Base-by-base conservation (phyloP, 495 filamentous ascomycete genomes). In the Hyaloscypha variabilis region DNA sequence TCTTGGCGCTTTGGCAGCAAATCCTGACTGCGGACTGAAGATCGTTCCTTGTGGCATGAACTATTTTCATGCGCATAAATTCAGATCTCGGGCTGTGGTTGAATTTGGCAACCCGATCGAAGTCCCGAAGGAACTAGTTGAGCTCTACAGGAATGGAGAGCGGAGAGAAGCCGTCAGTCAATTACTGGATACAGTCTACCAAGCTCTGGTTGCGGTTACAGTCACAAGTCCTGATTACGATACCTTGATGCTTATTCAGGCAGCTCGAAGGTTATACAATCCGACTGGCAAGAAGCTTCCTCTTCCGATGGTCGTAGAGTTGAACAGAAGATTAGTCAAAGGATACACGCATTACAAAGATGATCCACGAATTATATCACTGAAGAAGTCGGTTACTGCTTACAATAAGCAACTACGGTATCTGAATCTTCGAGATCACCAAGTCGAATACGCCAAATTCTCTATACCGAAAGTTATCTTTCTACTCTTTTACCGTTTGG, bases 21-120 rank as follows among this genome's bases (percentile, higher is more conserved):
- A 92, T 55, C 95, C 94, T 4, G 83, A 96, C 67, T 97, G 90
- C 73, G 93, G 90, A n/a, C 74, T 99, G 67, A 96, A 92, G 75
- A 98, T 99, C 70, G 91, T 99, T n/a, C 96, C 96, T n/a, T 94
- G 93, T 57, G 96, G 96, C 65, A 98, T 98, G 95, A 99, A 99
- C 73, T 99, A 99, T 77, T 99, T 99, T 78, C 95, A 99, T 77
- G 91, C 95, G 5, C 95, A 99, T 79, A 99, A 98, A 75, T 99
- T 99, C 77, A 88, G 95, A 21, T 99, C 95, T 57, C 85, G 95
- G 73, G 96, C 96, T 42, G 95, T 99, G 2, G 87, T 99, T 65
- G 95, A 99, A 70, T 99, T 99, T 74, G 95, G 96, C 24, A 87
- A 83, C 28, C 93, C 95, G 3, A 82, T 98, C 36, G 90, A 96